Evolutionary conservation across 768 basidiomycete genomes (phyloP).

Genomic region (Tremella fuciformis): DNA sequence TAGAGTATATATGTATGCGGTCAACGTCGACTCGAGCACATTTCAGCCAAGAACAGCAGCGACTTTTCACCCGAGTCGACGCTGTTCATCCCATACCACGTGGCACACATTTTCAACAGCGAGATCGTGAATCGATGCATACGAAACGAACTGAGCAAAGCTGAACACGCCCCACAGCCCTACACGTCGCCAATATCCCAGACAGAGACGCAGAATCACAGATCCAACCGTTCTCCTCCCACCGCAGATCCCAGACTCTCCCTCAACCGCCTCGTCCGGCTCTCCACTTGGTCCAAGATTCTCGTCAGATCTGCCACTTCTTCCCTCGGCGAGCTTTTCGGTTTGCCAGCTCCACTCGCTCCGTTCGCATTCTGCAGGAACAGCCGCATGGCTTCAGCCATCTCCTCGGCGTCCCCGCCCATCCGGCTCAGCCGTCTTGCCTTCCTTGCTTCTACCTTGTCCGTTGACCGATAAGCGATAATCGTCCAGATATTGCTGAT

Average conservation of each 20-base stretch:
- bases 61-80: too few species aligned
- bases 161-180: too few species aligned
- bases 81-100: too few species aligned
- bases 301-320: slow-evolving; percentile 29
- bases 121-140: too few species aligned
- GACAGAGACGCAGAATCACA: too few species aligned
- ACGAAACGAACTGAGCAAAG: too few species aligned
- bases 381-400: slow-evolving; percentile 29
- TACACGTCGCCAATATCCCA: too few species aligned
- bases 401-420: slow-evolving; percentile 19
- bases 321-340: slow-evolving; percentile 9
- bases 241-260: not conserved
- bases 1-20: too few species aligned
- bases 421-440: slow-evolving; percentile 12
- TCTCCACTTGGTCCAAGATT: slow-evolving; percentile 35
- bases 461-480: slow-evolving; percentile 22
- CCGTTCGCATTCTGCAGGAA: slow-evolving; percentile 17
- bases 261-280: slow-evolving; percentile 17
- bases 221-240: not conserved
- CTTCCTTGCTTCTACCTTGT: slow-evolving; percentile 7
- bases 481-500: slow-evolving; percentile 48
- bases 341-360: not conserved
- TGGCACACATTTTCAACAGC: too few species aligned
- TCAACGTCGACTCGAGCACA: too few species aligned
- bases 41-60: too few species aligned